These are phyloP conservation scores for Phellopilus nigrolimitatus DNA, from an alignment of 1,284 basidiomycete genomes.

Conservation along the genomic window DNA sequence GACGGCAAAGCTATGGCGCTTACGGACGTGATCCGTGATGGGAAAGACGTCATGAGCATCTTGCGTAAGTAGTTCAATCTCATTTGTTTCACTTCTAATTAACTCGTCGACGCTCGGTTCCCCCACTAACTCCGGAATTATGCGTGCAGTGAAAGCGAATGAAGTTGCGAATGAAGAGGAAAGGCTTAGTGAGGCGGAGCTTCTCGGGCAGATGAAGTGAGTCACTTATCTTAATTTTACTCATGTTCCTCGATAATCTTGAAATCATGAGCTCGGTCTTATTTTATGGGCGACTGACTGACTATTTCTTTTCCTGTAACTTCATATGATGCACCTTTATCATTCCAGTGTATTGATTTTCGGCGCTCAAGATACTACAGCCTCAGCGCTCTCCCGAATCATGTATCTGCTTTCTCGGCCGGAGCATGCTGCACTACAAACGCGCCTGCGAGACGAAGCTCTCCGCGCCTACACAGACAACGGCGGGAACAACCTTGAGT, in stretches of 20 bases:
- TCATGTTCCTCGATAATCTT: no score
- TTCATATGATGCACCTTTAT: neutral
- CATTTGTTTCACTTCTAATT: neutral
- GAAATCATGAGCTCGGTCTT: no score
- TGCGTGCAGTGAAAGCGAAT: conserved; percentile 38
- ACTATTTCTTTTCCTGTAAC: neutral
- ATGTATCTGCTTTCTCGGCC: conserved; percentile 19
- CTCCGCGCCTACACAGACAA: conserved; percentile 15
- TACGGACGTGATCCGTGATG: conserved; percentile 27
- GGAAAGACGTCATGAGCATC: conserved; percentile 47
- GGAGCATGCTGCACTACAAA: conserved; percentile 20
- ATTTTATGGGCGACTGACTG: no score
- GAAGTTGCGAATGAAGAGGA: conserved; percentile 30
- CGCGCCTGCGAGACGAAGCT: conserved; percentile 27
- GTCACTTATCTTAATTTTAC: conserved; percentile 16
- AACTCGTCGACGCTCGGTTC: neutral
- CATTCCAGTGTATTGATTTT: conserved; percentile 14
- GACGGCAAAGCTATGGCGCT: neutral
- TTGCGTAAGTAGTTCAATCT: conserved; percentile 34
- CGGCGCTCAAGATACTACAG: conserved; percentile 23
- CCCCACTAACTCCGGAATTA: neutral
- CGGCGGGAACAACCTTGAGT: conserved; percentile 14
- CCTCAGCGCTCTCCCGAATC: conserved; percentile 20
- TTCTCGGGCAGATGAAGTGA: conserved; percentile 46
- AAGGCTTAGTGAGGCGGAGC: conserved; percentile 36